Base-by-base conservation (phyloP, 176 grass and related monocot genomes). In the Hsuehochloa calcarea region DNA sequence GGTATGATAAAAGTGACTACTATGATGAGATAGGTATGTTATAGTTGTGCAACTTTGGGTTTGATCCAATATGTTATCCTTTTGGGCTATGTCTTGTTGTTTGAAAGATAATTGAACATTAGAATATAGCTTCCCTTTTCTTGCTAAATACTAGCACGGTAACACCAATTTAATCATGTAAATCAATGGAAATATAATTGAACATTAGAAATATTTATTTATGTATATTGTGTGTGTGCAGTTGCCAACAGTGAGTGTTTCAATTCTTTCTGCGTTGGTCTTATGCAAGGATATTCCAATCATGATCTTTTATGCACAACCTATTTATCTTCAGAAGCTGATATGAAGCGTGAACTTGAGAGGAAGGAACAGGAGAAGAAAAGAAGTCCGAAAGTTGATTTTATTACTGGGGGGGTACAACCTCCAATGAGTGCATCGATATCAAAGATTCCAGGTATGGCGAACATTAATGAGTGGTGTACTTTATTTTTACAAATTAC, bases 291-390 rank as follows among this genome's bases (percentile, higher is more conserved):
- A 38, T 71, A 45, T 85, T 75, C 63, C 65, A 65, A 35, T 65
- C 43, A 62, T 83, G 43, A 78, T 63, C 47, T 84, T 74, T 26
- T 46, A 52, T 70, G 25, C 51, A 41, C n/a, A 61, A 17, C 5
- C 25, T 75, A 17, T 91, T 29, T 87, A 56, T 82, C 43, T 79
- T 35, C 87, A 99, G 93, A 96, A 80, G 88, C 86, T 89, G 96
- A 96, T 75, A 96, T 99, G 93, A 96, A 88, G 78, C 88, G 91
- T 45, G 93, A 96, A 89, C 55, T 89, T 60, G 96, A 96, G 92
- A 89, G 91, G 74, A 99, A 94, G 72, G 93, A 99, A 25, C 88
- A 94, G 52, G 91, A 94, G 78, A 95, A 89, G 75, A 99, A 96
- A 90, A 96, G 87, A 69, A 92, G 54, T 60, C 90, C 84, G 0